Evolutionary conservation across 305 asterid species (phyloP).

Genomic region (Caryopteris hybrid): DNA sequence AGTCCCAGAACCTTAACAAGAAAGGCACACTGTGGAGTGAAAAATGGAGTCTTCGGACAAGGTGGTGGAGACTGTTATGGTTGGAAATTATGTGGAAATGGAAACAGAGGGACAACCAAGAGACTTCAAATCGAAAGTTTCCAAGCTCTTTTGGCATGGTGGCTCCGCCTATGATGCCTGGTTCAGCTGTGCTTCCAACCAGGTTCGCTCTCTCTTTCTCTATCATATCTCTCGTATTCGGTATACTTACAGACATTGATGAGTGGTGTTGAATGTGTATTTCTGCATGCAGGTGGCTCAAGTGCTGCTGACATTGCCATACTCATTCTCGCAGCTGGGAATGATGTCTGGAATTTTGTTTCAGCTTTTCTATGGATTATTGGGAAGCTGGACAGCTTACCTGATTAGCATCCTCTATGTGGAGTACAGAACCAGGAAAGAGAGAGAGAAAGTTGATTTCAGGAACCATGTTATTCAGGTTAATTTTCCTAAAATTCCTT

Average conservation of each 20-base stretch:
- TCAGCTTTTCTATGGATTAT: slow-evolving; percentile 62
- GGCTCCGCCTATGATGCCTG: slow-evolving; percentile 83
- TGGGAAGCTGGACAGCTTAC: slow-evolving; percentile 82
- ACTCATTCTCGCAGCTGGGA: slow-evolving; percentile 81
- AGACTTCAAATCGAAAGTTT: slow-evolving; percentile 47
- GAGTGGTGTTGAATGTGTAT: too few species aligned
- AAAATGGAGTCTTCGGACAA: slow-evolving; percentile 60
- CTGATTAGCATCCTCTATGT: slow-evolving; percentile 60
- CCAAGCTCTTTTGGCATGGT: slow-evolving; percentile 72
- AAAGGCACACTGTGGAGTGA: too few species aligned
- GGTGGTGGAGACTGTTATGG: slow-evolving; percentile 63
- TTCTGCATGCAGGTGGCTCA: slow-evolving; percentile 80
- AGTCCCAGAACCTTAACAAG: too few species aligned
- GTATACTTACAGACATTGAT: too few species aligned
- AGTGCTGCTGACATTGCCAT: slow-evolving; percentile 66
- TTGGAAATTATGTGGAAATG: slow-evolving; percentile 77
- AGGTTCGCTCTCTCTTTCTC: slow-evolving; percentile 18
- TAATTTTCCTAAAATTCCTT: background rate
- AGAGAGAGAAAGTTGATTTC: slow-evolving; percentile 62
- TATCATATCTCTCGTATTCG: too few species aligned
- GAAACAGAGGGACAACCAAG: slow-evolving; percentile 53
- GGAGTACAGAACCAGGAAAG: slow-evolving; percentile 69
- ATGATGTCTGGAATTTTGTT: slow-evolving; percentile 59
- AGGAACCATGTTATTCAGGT: slow-evolving; percentile 82
- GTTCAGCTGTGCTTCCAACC: slow-evolving; percentile 82